phyloP scores from a whole-genome alignment of 2,329 filamentous ascomycete species.

The Alternaria brassicae region DNA sequence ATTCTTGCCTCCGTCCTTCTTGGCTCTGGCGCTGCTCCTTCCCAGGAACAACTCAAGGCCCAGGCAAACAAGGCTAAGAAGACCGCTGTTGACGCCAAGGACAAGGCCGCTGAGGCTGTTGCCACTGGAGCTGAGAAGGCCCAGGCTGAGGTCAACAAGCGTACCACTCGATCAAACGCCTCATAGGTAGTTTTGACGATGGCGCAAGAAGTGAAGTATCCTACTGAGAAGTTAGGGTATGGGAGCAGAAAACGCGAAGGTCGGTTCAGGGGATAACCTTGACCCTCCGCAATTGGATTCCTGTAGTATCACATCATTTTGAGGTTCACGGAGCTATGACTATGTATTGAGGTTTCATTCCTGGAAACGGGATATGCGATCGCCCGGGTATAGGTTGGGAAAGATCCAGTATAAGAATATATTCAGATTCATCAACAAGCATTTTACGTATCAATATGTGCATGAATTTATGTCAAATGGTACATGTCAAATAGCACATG shows the following conservation, averaged over 20 bases:
- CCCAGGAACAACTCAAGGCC: conserved; percentile 72
- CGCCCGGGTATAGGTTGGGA: conserved; percentile 6
- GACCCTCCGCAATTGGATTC: conserved; percentile 31
- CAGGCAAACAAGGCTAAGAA: conserved; percentile 80
- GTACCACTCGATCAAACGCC: conserved; percentile 57
- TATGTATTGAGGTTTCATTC: conserved; percentile 41
- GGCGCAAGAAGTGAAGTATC: neutral
- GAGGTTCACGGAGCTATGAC: conserved; percentile 33
- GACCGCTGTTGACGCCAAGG: conserved; percentile 68
- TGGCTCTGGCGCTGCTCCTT: conserved; percentile 67
- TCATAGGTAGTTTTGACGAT: conserved; percentile 26
- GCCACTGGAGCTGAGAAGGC: conserved; percentile 73
- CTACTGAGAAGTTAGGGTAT: neutral
- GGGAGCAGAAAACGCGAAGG: conserved; percentile 24
- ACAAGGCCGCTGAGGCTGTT: conserved; percentile 71
- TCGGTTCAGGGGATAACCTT: conserved; percentile 19
- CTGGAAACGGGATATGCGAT: conserved; percentile 28
- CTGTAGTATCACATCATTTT: conserved; percentile 35
- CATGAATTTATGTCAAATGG: neutral
- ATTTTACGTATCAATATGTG: neutral
- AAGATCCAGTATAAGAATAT: conserved; percentile 6
- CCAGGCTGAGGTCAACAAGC: conserved; percentile 72
- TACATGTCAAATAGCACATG: too few relatives aligned
- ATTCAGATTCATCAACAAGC: neutral
- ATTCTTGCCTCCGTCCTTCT: conserved; percentile 73